Conservation (phyloP, 371 early-diverging fungal genomes). For the Choanephora cucurbitarum region DNA sequence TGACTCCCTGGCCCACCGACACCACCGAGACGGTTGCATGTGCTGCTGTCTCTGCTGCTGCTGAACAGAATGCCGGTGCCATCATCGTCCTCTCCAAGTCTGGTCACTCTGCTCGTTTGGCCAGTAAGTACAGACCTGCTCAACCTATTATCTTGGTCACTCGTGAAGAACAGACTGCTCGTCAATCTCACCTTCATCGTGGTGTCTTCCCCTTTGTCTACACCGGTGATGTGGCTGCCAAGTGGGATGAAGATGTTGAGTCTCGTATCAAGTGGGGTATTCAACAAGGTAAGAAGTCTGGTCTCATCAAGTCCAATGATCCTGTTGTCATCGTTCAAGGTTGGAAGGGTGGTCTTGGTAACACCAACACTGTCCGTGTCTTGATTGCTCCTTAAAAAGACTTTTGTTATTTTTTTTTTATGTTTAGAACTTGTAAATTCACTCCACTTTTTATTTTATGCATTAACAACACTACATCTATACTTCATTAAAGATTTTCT, state of each 20-base stretch:
- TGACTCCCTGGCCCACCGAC: conserved; percentile 73
- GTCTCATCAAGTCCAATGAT: conserved; percentile 66
- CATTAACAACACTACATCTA: too few relatives aligned
- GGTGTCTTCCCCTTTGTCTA: conserved; percentile 90
- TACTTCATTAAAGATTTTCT: too few relatives aligned
- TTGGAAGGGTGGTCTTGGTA: conserved; percentile 78
- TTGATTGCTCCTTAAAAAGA: conserved; percentile 43
- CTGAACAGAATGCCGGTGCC: conserved; percentile 83
- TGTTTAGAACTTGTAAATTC: neutral
- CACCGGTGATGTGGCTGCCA: conserved; percentile 43
- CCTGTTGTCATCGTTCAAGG: conserved; percentile 80
- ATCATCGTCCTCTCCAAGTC: conserved; percentile 85
- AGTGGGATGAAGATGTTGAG: conserved; percentile 90
- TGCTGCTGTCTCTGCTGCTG: conserved; percentile 85
- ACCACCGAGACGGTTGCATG: conserved; percentile 91
- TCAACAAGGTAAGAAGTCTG: conserved; percentile 63
- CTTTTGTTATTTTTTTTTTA: neutral
- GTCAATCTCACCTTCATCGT: conserved; percentile 84
- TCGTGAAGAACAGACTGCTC: conserved; percentile 75
- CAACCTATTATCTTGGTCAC: conserved; percentile 91
- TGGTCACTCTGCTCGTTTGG: conserved; percentile 84
- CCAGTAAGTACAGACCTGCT: conserved; percentile 90
- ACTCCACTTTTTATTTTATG: neutral
- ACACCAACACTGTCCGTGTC: conserved; percentile 85
- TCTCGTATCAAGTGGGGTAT: conserved; percentile 78